A percentile compares a stretch with the other conserved stretches of the same genome.
Evolutionary conservation across 768 basidiomycete species (phyloP).

Genomic region (Boletus bicolor): DNA sequence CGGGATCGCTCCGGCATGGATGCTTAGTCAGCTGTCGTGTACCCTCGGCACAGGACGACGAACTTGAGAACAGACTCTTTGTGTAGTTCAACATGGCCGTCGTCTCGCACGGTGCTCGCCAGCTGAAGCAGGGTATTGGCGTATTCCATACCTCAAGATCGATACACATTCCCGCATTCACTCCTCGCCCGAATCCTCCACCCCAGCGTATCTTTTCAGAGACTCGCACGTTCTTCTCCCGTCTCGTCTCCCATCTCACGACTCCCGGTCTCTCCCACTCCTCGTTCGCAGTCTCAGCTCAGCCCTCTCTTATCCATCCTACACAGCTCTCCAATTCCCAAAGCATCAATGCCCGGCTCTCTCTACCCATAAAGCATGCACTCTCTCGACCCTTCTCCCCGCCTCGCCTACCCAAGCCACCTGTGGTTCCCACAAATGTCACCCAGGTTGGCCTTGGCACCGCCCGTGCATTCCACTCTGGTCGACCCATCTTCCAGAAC

Average conservation of each 20-base stretch:
- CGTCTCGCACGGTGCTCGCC: slow-evolving; percentile 16
- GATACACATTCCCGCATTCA: slow-evolving; percentile 44
- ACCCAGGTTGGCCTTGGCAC: slow-evolving; percentile 73
- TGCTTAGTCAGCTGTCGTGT: slow-evolving; percentile 20
- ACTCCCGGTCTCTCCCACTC: slow-evolving; percentile 47
- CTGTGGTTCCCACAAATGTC: slow-evolving; percentile 45
- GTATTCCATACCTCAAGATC: slow-evolving; percentile 30
- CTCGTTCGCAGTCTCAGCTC: slow-evolving; percentile 12
- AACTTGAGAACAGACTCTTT: too few species aligned
- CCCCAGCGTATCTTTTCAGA: slow-evolving; percentile 49
- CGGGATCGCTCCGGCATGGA: too few species aligned
- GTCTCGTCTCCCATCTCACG: slow-evolving; percentile 54
- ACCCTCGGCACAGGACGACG: too few species aligned
- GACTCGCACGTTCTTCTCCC: slow-evolving; percentile 53
- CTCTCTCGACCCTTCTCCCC: slow-evolving; percentile 45
- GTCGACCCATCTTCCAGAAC: slow-evolving; percentile 75
- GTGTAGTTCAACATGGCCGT: slow-evolving; percentile 16
- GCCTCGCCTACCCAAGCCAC: slow-evolving; percentile 58
- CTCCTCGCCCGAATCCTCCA: slow-evolving; percentile 22
- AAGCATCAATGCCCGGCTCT: slow-evolving; percentile 54
- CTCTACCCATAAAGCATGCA: slow-evolving; percentile 51
- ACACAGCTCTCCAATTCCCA: slow-evolving; percentile 23
- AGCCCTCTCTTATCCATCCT: slow-evolving; percentile 12
- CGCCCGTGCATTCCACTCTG: slow-evolving; percentile 71
- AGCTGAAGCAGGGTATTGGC: slow-evolving; percentile 26